Conservation (phyloP, 179 eudicot species). For the Actinidia chinensis region DNA sequence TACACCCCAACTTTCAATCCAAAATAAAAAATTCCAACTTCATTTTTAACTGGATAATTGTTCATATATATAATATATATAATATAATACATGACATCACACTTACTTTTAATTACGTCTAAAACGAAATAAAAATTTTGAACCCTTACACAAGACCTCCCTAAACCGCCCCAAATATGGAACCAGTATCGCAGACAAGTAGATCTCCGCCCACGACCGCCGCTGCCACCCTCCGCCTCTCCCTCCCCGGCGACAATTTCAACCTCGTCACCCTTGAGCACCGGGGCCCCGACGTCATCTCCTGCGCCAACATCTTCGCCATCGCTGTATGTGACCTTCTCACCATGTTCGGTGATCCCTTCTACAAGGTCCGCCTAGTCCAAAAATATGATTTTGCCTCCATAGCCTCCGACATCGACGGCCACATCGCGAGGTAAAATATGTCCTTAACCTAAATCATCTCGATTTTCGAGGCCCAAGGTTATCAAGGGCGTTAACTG, state of each 20-base stretch:
- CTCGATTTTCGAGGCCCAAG: slow-evolving; percentile 30
- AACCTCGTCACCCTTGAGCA: slow-evolving; percentile 38
- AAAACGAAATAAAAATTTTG: too few species aligned
- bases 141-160: too few species aligned
- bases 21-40: too few species aligned
- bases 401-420: slow-evolving; percentile 26
- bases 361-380: slow-evolving; percentile 33
- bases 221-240: slow-evolving; percentile 36
- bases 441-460: slow-evolving; percentile 34
- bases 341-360: slow-evolving; percentile 39
- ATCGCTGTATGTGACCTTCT: slow-evolving; percentile 36
- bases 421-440: slow-evolving; percentile 33
- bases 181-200: slow-evolving; percentile 28
- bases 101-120: too few species aligned
- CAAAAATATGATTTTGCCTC: slow-evolving; percentile 32
- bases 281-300: slow-evolving; percentile 39
- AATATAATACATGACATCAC: too few species aligned
- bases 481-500: neutral
- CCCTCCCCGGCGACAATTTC: slow-evolving; percentile 41
- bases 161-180: slow-evolving; percentile 26
- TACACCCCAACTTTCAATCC: too few species aligned
- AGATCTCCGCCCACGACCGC: slow-evolving; percentile 35
- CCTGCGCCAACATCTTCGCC: slow-evolving; percentile 44
- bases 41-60: too few species aligned
- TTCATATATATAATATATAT: too few species aligned